These are phyloP conservation scores for Aspergillus sergii DNA, from an alignment of 2,329 filamentous ascomycete genomes.

Conservation along the genomic window DNA sequence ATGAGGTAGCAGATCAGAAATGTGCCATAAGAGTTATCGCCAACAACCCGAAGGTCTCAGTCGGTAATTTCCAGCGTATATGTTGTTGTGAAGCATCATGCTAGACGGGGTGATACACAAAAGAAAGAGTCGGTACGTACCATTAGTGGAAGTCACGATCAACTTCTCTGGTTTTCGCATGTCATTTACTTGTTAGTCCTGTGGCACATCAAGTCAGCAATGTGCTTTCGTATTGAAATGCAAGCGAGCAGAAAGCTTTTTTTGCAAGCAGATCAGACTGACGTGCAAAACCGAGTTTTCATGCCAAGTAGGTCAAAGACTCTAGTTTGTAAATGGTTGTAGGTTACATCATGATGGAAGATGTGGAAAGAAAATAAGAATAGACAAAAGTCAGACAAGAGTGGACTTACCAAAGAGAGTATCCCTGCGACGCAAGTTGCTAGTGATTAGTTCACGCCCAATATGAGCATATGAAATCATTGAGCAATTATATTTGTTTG, in stretches of 20 bases:
- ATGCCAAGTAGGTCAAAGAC: conserved; percentile 86
- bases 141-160: conserved; percentile 13
- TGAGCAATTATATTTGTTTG: neutral
- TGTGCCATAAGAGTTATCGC: conserved; percentile 78
- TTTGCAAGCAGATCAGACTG: conserved; percentile 71
- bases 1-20: conserved; percentile 64
- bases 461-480: neutral
- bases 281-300: conserved; percentile 80
- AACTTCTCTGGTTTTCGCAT: neutral
- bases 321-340: conserved; percentile 84
- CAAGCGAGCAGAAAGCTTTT: conserved; percentile 8
- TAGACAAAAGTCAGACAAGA: neutral
- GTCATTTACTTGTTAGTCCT: conserved; percentile 17
- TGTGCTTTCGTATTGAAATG: neutral
- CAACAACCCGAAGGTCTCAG: conserved; percentile 72
- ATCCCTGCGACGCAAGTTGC: neutral
- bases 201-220: conserved; percentile 12
- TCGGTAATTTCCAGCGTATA: conserved; percentile 97
- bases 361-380: conserved; percentile 12
- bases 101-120: conserved; percentile 29
- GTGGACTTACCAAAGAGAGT: conserved; percentile 32
- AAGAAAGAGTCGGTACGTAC: conserved; percentile 36
- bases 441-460: neutral
- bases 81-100: conserved; percentile 61
- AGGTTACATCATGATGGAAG: conserved; percentile 72